A percentile compares a stretch with the other conserved stretches of the same genome.
These are phyloP conservation scores for Podospora australis DNA, from an alignment of 495 filamentous ascomycete species.

Conservation along the genomic window DNA sequence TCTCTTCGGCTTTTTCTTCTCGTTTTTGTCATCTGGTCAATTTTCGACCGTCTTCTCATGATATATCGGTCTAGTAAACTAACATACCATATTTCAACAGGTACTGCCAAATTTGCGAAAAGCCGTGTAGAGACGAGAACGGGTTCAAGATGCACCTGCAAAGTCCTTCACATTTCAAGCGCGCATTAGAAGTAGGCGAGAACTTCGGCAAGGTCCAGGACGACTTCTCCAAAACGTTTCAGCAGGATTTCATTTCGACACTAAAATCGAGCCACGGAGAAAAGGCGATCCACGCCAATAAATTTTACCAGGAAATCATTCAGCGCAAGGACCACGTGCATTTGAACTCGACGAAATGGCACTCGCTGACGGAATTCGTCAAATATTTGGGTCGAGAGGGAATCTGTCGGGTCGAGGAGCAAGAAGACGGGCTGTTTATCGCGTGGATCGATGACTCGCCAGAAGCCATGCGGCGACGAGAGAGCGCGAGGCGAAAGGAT, in stretches of 20 bases:
- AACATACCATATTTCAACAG: not conserved
- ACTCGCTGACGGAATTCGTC: constrained; percentile 75
- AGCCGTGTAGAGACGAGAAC: constrained; percentile 61
- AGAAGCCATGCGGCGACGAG: constrained; percentile 69
- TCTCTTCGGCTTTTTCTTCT: not conserved
- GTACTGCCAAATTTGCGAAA: constrained; percentile 62
- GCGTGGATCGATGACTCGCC: constrained; percentile 87
- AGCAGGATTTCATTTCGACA: constrained; percentile 67
- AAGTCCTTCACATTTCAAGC: constrained; percentile 74
- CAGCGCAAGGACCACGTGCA: constrained; percentile 77
- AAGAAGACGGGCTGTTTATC: constrained; percentile 79
- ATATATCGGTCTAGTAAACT: no score
- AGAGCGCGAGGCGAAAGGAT: constrained; percentile 77
- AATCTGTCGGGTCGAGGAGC: constrained; percentile 80
- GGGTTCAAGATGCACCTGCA: constrained; percentile 76
- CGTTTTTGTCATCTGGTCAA: not conserved
- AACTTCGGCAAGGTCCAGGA: constrained; percentile 69
- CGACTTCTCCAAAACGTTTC: constrained; percentile 69
- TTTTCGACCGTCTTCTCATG: no score
- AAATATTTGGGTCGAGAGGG: constrained; percentile 78
- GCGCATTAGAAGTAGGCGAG: constrained; percentile 79
- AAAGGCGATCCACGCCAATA: constrained; percentile 77
- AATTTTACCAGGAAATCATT: constrained; percentile 90
- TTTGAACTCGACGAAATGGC: constrained; percentile 89
- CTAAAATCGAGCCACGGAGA: constrained; percentile 76